Conservation (phyloP, 139 green algal species). For the Chlorella ohadii region DNA sequence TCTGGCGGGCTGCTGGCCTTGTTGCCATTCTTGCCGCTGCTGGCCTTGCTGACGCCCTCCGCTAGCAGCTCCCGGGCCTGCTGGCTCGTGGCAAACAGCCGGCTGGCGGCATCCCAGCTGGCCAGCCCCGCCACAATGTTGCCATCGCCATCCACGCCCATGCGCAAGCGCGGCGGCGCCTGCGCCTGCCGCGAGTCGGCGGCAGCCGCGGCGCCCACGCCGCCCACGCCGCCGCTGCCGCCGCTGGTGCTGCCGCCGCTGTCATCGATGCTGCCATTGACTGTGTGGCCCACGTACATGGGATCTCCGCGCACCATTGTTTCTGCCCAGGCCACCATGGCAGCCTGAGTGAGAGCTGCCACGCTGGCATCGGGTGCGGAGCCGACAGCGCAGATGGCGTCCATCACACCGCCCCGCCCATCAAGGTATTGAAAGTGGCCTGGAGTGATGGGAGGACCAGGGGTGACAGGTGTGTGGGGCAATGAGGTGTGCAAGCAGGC, state of each 20-base stretch:
- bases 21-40: background rate
- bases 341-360: conserved; percentile 52
- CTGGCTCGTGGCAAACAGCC: conserved; percentile 30
- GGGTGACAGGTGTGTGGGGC: too few species aligned
- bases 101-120: conserved; percentile 21
- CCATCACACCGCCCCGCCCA: conserved; percentile 47
- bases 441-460: background rate
- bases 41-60: background rate
- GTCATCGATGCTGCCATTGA: background rate
- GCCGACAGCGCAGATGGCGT: conserved; percentile 66
- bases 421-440: conserved; percentile 88
- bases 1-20: background rate
- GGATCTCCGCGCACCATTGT: conserved; percentile 50
- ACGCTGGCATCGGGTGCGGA: conserved; percentile 48
- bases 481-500: too few species aligned
- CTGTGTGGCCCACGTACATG: too few species aligned
- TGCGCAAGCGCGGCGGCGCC: conserved; percentile 6
- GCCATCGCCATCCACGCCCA: conserved; percentile 33
- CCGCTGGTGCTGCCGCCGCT: background rate
- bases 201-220: background rate
- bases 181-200: background rate
- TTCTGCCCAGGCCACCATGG: conserved; percentile 85
- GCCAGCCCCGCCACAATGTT: conserved; percentile 38
- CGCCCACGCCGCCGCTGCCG: conserved; percentile 3
- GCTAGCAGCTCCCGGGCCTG: conserved; percentile 11